A percentile compares a stretch with the other conserved stretches of the same genome.
Evolutionary conservation across 768 basidiomycete genomes (phyloP).

Genomic region (Leccinum variicolor): DNA sequence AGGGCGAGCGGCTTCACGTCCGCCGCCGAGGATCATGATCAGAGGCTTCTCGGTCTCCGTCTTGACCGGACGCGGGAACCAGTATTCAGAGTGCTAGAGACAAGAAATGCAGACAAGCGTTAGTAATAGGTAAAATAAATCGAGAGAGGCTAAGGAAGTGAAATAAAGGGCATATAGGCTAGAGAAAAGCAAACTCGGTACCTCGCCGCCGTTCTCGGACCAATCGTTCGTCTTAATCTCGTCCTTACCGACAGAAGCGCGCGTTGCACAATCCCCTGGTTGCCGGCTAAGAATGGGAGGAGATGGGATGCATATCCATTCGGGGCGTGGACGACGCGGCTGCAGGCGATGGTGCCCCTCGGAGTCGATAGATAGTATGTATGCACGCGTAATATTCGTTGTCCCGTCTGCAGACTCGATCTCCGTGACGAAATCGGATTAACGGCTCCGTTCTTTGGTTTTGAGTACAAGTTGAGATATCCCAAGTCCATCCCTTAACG

Average conservation of each 20-base stretch:
- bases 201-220: constrained; percentile 36
- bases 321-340: constrained; percentile 78
- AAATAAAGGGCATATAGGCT: too few relatives aligned
- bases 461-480: too few relatives aligned
- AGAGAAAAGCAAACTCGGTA: not conserved
- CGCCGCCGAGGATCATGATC: constrained; percentile 76
- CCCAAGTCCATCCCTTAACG: too few relatives aligned
- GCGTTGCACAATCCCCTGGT: constrained; percentile 50
- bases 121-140: too few relatives aligned
- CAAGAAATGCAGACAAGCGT: not conserved
- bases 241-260: constrained; percentile 37
- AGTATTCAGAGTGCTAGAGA: constrained; percentile 64
- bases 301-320: constrained; percentile 81
- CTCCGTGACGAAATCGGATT: constrained; percentile 37
- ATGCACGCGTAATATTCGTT: not conserved
- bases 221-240: constrained; percentile 44
- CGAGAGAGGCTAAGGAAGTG: too few relatives aligned
- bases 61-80: constrained; percentile 67
- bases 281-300: constrained; percentile 62
- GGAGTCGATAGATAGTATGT: constrained; percentile 42
- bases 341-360: constrained; percentile 57
- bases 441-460: too few relatives aligned
- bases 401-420: constrained; percentile 23
- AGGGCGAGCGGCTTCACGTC: constrained; percentile 40
- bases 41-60: constrained; percentile 41